Conservation (phyloP, 495 filamentous ascomycete species). For the Friedmanniomyces simplex region DNA sequence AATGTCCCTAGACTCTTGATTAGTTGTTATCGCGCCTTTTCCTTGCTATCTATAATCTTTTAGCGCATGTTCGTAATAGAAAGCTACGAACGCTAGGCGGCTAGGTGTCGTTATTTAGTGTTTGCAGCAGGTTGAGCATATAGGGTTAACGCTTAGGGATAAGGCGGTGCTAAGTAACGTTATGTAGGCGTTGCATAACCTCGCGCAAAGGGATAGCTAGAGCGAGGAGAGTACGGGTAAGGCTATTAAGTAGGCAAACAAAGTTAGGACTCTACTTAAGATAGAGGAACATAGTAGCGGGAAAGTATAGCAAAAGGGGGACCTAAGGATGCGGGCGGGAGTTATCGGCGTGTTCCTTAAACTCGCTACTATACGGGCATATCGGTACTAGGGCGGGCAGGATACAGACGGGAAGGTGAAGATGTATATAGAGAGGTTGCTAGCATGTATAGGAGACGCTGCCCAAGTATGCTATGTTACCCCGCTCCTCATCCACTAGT, state of each 20-base stretch:
- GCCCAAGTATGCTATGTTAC: constrained; percentile 5
- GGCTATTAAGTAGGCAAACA: constrained; percentile 26
- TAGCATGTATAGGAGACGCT: constrained; percentile 11
- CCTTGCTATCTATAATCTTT: too few species aligned
- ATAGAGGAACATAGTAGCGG: constrained; percentile 23
- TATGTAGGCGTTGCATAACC: constrained; percentile 18
- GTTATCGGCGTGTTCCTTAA: constrained; percentile 30
- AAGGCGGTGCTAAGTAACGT: constrained; percentile 19
- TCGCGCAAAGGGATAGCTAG: constrained; percentile 23
- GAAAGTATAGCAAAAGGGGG: background rate
- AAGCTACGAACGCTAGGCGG: too few species aligned
- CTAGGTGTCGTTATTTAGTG: constrained; percentile 28
- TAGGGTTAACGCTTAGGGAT: constrained; percentile 23
- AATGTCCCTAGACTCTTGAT: too few species aligned
- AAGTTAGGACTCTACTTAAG: constrained; percentile 30
- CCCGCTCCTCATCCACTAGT: too few species aligned
- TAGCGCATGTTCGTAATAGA: too few species aligned
- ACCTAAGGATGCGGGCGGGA: constrained; percentile 29
- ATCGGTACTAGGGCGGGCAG: constrained; percentile 21
- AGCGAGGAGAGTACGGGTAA: constrained; percentile 19
- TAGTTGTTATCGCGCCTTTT: too few species aligned
- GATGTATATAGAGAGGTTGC: constrained; percentile 29
- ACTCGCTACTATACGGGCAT: constrained; percentile 27
- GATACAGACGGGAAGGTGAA: constrained; percentile 32
- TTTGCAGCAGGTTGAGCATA: constrained; percentile 23